Base-by-base conservation (phyloP, 352 stramenopile species). In the Globisporangium parvum region DNA sequence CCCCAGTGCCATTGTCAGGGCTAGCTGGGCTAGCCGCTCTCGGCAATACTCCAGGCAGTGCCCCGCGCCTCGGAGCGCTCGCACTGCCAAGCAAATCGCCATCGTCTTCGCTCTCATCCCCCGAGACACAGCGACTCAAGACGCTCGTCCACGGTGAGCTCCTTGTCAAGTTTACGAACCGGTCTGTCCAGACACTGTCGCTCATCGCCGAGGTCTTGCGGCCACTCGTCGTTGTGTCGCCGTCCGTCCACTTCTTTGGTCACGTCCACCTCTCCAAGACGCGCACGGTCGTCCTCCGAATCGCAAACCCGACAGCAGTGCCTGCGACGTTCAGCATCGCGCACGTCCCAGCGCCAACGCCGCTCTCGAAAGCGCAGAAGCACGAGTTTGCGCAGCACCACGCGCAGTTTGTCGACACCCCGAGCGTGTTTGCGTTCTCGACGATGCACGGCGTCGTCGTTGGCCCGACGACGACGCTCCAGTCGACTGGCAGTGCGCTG, bases 271-370 rank as follows among this genome's bases (percentile, higher is more conserved):
- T 90, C 1, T 70, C 72, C 26, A 59, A 63, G 9, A 64, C 59
- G 6, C 74, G 78, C 0, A 67, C 51, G 2, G 59, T 91, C 2
- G 53, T 78, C 6, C 54, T 93, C 18, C 69, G 67, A 1, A 39
- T 90, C 10, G 70, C 72, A 18, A 93, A 93, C 46, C 80, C 83
- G 31, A 91, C 78, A 0, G 47, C 62, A 18, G 77, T 90, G 1
- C 70, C 77, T 9, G 80, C 80, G 0, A 24, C 51, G 8, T 93
- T 91, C 55, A 44, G 47, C 2, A 66, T 90, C 18, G 63, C 80
- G 15, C 79, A 90, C 57, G 61, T 89, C 15, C 69, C 80, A 23
- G 69, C 58, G 47, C 75, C 77, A 0, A 69, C 67, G 21, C 69
- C 80, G 6, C 28, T 90, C 15, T 83, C 80, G 11, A 65, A 73